Conservation (phyloP, 148 eudicot species). For the Rhododendron molle region DNA sequence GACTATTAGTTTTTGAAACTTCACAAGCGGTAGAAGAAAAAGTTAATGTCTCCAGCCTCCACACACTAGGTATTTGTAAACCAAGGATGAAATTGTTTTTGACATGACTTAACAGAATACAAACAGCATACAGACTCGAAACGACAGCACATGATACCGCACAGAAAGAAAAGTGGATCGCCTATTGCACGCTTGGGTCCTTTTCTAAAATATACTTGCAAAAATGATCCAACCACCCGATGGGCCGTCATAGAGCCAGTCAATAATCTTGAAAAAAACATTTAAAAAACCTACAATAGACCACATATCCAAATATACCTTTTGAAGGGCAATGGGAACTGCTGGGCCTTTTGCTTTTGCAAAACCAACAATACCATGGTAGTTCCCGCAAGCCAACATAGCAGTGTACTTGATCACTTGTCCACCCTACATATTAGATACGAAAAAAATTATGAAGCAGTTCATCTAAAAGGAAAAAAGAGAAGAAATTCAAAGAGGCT, state of each 20-base stretch:
- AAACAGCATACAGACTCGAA: not conserved
- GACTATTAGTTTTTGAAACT: not conserved
- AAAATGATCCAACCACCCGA: not conserved
- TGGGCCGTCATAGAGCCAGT: not conserved
- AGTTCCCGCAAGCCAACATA: constrained; percentile 88
- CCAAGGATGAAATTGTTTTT: not conserved
- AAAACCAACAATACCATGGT: constrained; percentile 80
- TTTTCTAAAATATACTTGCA: not conserved
- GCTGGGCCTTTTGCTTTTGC: constrained; percentile 93
- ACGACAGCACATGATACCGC: not conserved
- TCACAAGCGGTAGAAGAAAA: not conserved
- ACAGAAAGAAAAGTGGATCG: not conserved
- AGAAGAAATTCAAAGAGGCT: constrained; percentile 2
- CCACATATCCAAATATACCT: constrained; percentile 42
- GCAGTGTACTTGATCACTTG: constrained; percentile 74
- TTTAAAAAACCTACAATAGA: not conserved
- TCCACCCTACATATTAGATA: constrained; percentile 56
- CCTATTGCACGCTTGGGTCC: not conserved
- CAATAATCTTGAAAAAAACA: not conserved
- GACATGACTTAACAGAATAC: not conserved
- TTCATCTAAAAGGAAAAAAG: not conserved
- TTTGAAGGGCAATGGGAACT: constrained; percentile 66
- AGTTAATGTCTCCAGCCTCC: not conserved
- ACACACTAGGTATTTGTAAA: not conserved
- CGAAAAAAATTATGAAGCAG: constrained; percentile 4